phyloP scores from a whole-genome alignment of 176 grass and related monocot genomes.

The Oryza glaberrima region DNA sequence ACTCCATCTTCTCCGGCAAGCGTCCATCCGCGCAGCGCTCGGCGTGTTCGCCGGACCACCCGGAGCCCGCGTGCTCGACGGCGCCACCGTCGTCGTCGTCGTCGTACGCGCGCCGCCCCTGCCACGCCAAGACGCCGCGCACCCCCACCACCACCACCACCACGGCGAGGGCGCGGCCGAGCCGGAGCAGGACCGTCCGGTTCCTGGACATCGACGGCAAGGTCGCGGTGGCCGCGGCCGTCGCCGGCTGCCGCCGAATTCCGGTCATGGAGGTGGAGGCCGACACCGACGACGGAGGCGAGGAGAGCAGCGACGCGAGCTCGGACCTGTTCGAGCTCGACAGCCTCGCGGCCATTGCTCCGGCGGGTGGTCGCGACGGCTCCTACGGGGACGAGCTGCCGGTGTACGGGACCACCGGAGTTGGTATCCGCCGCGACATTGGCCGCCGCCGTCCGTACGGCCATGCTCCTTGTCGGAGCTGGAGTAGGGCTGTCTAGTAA shows the following conservation, averaged over 20 bases:
- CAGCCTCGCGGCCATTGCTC: constrained; percentile 45
- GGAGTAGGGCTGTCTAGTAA: constrained; percentile 22
- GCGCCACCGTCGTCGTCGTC: constrained; percentile 55
- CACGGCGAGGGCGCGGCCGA: constrained; percentile 36
- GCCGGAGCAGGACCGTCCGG: constrained; percentile 54
- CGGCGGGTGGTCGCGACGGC: background rate
- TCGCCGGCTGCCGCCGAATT: constrained; percentile 23
- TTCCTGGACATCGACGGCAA: constrained; percentile 54
- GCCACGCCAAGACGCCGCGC: constrained; percentile 57
- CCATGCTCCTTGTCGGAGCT: constrained; percentile 34
- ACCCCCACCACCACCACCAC: background rate
- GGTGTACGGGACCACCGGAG: constrained; percentile 78
- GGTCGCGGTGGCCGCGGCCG: constrained; percentile 38
- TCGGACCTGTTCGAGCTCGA: constrained; percentile 94
- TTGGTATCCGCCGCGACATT: constrained; percentile 26
- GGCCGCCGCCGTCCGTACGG: constrained; percentile 31
- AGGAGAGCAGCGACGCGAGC: constrained; percentile 73
- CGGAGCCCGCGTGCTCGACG: constrained; percentile 56
- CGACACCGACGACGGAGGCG: constrained; percentile 52
- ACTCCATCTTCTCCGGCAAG: constrained; percentile 72
- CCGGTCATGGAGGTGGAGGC: constrained; percentile 49
- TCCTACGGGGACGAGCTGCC: constrained; percentile 67
- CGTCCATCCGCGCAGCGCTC: constrained; percentile 4
- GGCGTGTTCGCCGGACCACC: constrained; percentile 10
- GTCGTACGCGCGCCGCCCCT: constrained; percentile 54